Conservation (phyloP, 2,329 filamentous ascomycete genomes). For the Apiospora malaysiana region DNA sequence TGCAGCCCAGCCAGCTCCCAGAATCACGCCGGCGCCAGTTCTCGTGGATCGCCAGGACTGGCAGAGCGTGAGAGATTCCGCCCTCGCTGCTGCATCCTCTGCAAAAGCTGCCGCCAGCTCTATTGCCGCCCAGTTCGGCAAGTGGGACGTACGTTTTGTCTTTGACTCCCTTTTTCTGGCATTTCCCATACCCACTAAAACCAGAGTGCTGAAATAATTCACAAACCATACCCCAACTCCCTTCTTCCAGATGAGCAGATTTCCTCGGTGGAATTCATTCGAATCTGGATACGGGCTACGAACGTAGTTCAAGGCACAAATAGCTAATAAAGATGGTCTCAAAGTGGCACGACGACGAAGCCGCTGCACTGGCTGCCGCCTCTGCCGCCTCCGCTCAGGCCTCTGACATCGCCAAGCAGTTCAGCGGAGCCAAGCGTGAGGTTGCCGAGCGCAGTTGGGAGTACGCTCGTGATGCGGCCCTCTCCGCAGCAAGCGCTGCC, state of each 20-base stretch:
- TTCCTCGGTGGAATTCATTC: too few relatives aligned
- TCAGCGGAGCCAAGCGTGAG: constrained; percentile 18
- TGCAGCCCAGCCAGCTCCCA: constrained; percentile 29
- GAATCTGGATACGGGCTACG: too few relatives aligned
- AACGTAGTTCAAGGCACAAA: background rate
- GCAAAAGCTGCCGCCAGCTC: constrained; percentile 28
- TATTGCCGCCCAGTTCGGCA: constrained; percentile 26
- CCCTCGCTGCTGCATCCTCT: constrained; percentile 28
- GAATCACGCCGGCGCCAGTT: constrained; percentile 32
- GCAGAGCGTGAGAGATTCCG: constrained; percentile 26
- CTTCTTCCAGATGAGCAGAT: too few relatives aligned
- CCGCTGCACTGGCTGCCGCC: constrained; percentile 26
- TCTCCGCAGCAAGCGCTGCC: constrained; percentile 27
- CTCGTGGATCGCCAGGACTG: constrained; percentile 24
- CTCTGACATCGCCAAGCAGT: constrained; percentile 26
- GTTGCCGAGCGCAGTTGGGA: constrained; percentile 20
- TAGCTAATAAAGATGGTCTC: background rate
- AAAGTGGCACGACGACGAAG: constrained; percentile 25
- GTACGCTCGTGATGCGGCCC: constrained; percentile 25
- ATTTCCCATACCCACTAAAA: background rate
- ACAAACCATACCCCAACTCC: background rate
- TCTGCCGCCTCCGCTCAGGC: constrained; percentile 27
- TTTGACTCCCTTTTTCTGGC: background rate
- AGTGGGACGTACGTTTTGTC: constrained; percentile 4
- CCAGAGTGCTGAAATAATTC: background rate